Conservation (phyloP, 1,284 basidiomycete genomes). For the Papiliotrema laurentii region DNA sequence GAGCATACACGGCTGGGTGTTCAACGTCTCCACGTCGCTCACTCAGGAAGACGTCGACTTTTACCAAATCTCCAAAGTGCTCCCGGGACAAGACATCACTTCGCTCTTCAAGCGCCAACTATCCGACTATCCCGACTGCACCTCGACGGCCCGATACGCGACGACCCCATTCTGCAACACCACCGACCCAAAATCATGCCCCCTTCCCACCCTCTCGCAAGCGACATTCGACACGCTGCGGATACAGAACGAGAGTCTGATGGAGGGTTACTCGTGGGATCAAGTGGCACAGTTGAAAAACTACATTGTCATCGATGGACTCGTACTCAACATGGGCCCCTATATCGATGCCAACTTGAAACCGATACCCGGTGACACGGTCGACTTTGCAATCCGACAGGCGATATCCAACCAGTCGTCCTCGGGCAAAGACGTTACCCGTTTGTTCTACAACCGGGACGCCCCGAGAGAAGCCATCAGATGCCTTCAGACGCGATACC, state of each 20-base stretch:
- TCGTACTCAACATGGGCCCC: conserved; percentile 86
- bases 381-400: conserved; percentile 79
- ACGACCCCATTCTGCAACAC: conserved; percentile 64
- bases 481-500: conserved; percentile 79
- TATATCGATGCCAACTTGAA: conserved; percentile 73
- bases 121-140: conserved; percentile 62
- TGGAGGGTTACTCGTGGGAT: conserved; percentile 82
- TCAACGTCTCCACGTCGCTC: conserved; percentile 66
- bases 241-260: conserved; percentile 60
- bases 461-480: conserved; percentile 64
- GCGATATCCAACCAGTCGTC: conserved; percentile 56
- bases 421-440: conserved; percentile 83
- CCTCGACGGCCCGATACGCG: conserved; percentile 62
- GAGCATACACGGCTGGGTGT: conserved; percentile 71
- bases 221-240: conserved; percentile 60
- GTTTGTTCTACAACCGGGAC: conserved; percentile 69
- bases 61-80: conserved; percentile 55
- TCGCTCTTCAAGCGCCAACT: conserved; percentile 68
- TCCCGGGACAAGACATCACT: conserved; percentile 83
- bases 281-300: conserved; percentile 65
- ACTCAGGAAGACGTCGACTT: conserved; percentile 59
- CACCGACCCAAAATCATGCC: conserved; percentile 52
- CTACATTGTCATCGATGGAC: conserved; percentile 86
- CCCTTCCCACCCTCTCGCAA: conserved; percentile 57
- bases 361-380: conserved; percentile 65